Conservation (phyloP, 2,329 filamentous ascomycete genomes). For the Sclerotinia nivalis region DNA sequence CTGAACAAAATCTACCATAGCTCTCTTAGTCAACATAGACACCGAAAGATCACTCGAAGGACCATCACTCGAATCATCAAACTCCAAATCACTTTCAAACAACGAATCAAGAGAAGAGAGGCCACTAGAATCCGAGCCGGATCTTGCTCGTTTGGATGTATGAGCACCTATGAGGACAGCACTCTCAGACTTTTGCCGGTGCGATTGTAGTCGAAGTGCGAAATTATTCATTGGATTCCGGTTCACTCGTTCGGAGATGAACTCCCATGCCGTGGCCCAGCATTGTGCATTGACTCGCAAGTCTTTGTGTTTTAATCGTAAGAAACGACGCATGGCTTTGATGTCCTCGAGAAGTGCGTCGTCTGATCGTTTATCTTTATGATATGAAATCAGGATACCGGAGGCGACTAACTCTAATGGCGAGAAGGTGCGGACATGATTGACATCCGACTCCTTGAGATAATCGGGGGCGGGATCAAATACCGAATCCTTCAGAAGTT, state of each 20-base stretch:
- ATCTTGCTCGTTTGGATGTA: background rate
- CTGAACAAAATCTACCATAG: no score
- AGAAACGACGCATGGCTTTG: constrained; percentile 38
- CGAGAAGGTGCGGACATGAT: constrained; percentile 42
- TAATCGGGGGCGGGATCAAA: constrained; percentile 39
- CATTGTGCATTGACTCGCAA: constrained; percentile 42
- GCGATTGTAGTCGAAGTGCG: constrained; percentile 8
- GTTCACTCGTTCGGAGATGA: constrained; percentile 28
- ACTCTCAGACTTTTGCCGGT: background rate
- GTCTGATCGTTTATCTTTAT: constrained; percentile 38
- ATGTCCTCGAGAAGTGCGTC: constrained; percentile 41
- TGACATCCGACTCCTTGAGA: constrained; percentile 33
- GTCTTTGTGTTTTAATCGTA: constrained; percentile 41
- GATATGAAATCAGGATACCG: constrained; percentile 39
- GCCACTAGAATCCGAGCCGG: background rate
- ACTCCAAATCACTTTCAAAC: background rate
- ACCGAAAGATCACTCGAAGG: background rate
- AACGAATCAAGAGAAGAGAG: constrained; percentile 10
- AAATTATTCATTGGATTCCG: background rate
- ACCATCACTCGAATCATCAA: constrained; percentile 1
- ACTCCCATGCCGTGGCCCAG: constrained; percentile 40
- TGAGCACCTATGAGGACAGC: background rate
- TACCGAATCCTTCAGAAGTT: constrained; percentile 34
- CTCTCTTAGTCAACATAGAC: background rate
- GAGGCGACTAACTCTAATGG: constrained; percentile 42